phyloP scores from a whole-genome alignment of 805 yeast genomes.

The Myxozyma neotropica region DNA sequence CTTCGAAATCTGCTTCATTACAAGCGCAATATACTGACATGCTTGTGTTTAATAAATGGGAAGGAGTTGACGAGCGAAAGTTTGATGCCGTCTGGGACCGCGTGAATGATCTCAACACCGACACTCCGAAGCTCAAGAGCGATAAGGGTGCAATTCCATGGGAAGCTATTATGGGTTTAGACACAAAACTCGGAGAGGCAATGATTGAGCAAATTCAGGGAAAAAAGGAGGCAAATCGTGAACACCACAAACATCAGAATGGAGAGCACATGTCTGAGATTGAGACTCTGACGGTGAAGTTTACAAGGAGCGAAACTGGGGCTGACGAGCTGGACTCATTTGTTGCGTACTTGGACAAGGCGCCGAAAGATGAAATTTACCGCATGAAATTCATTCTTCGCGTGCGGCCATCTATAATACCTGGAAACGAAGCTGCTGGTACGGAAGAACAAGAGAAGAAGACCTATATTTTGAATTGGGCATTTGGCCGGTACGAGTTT shows the following conservation, averaged over 20 bases:
- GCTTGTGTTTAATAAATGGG: conserved; percentile 35
- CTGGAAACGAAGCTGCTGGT: not conserved
- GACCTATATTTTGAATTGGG: conserved; percentile 32
- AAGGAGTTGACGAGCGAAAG: conserved; percentile 29
- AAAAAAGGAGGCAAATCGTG: not conserved
- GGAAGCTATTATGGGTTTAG: conserved; percentile 32
- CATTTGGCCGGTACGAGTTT: conserved; percentile 34
- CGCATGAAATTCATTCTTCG: conserved; percentile 32
- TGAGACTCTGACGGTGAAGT: conserved; percentile 30
- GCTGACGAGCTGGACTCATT: conserved; percentile 16
- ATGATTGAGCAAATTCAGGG: not conserved
- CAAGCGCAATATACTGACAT: conserved; percentile 36
- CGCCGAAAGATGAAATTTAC: conserved; percentile 35
- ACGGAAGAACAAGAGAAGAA: not conserved
- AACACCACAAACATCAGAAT: not conserved
- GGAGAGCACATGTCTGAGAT: conserved; percentile 27
- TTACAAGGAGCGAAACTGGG: conserved; percentile 2
- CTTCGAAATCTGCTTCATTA: conserved; percentile 31
- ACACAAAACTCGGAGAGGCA: conserved; percentile 29
- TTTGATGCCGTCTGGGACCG: conserved; percentile 34
- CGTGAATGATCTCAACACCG: conserved; percentile 35
- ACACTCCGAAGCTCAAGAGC: conserved; percentile 35
- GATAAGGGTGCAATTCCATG: conserved; percentile 28
- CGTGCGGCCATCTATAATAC: not conserved
- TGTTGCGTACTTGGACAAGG: conserved; percentile 22